These are phyloP conservation scores for Spiraea crenata DNA, from an alignment of 331 rosid species.

Conservation along the genomic window DNA sequence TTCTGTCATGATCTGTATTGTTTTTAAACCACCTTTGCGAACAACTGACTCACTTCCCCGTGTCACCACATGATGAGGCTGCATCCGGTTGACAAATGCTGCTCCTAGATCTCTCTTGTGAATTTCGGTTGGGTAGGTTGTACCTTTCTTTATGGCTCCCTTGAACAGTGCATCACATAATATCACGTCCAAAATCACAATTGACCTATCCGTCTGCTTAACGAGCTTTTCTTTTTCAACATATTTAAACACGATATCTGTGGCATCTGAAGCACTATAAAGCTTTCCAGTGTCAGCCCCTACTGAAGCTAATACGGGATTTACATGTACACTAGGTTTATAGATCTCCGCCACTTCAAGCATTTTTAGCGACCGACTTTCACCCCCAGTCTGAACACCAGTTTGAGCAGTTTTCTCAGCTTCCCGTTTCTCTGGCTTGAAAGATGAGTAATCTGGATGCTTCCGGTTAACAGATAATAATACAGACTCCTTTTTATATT, in stretches of 20 bases:
- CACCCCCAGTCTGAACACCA: conserved; percentile 40
- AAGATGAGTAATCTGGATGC: conserved; percentile 73
- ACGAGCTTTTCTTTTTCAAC: conserved; percentile 73
- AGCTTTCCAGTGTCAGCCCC: conserved; percentile 67
- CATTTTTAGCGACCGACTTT: conserved; percentile 44
- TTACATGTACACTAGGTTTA: conserved; percentile 83
- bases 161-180: conserved; percentile 83
- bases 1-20: conserved; percentile 86
- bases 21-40: conserved; percentile 82
- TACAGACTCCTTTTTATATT: conserved; percentile 72
- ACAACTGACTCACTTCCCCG: conserved; percentile 82
- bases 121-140: conserved; percentile 81
- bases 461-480: conserved; percentile 52
- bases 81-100: conserved; percentile 81
- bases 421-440: conserved; percentile 78
- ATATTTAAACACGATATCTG: conserved; percentile 67
- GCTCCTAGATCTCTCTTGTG: conserved; percentile 81
- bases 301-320: conserved; percentile 67
- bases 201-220: conserved; percentile 60
- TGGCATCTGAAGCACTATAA: conserved; percentile 73
- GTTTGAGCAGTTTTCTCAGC: conserved; percentile 63
- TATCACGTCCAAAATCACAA: conserved; percentile 59
- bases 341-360: conserved; percentile 87
- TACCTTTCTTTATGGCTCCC: conserved; percentile 86
- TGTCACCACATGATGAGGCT: conserved; percentile 78